Evolutionary conservation across 1,139 yeast species (phyloP).

Genomic region (Geotrichum macrosporum): DNA sequence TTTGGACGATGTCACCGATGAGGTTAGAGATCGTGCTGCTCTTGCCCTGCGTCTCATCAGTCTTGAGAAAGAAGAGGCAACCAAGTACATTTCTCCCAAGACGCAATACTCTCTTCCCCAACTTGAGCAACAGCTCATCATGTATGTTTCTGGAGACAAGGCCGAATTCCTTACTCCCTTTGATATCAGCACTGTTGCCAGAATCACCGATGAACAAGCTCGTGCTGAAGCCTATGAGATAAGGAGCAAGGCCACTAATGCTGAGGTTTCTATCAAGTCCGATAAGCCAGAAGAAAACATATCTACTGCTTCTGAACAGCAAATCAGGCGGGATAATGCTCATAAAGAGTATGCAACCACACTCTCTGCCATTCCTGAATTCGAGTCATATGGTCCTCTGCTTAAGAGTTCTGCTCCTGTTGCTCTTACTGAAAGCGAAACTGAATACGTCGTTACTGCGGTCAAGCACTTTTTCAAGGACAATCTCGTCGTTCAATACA

Average conservation of each 20-base stretch:
- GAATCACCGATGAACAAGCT: slow-evolving; percentile 59
- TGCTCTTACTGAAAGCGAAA: slow-evolving; percentile 84
- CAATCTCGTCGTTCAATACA: slow-evolving; percentile 79
- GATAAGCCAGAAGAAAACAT: slow-evolving; percentile 22
- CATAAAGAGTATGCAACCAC: slow-evolving; percentile 62
- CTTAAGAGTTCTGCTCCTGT: slow-evolving; percentile 66
- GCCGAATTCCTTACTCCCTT: slow-evolving; percentile 61
- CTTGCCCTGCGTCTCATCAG: slow-evolving; percentile 68
- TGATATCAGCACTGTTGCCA: slow-evolving; percentile 63
- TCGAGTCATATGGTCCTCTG: slow-evolving; percentile 65
- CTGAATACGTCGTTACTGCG: slow-evolving; percentile 85
- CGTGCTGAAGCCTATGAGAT: slow-evolving; percentile 52
- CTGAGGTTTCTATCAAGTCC: slow-evolving; percentile 23
- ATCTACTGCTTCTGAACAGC: slow-evolving; percentile 36
- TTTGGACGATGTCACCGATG: slow-evolving; percentile 86
- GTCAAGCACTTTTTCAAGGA: slow-evolving; percentile 75
- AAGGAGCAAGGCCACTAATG: slow-evolving; percentile 32
- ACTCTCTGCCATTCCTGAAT: slow-evolving; percentile 63
- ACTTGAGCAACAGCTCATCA: slow-evolving; percentile 71
- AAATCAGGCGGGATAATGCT: slow-evolving; percentile 31
- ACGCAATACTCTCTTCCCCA: slow-evolving; percentile 67
- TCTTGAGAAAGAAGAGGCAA: slow-evolving; percentile 45
- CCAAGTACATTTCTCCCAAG: slow-evolving; percentile 58
- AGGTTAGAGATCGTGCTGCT: slow-evolving; percentile 97
- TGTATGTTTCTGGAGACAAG: slow-evolving; percentile 62